Evolutionary conservation across 2,329 filamentous ascomycete species (phyloP).

Genomic region (Fusarium sp.): DNA sequence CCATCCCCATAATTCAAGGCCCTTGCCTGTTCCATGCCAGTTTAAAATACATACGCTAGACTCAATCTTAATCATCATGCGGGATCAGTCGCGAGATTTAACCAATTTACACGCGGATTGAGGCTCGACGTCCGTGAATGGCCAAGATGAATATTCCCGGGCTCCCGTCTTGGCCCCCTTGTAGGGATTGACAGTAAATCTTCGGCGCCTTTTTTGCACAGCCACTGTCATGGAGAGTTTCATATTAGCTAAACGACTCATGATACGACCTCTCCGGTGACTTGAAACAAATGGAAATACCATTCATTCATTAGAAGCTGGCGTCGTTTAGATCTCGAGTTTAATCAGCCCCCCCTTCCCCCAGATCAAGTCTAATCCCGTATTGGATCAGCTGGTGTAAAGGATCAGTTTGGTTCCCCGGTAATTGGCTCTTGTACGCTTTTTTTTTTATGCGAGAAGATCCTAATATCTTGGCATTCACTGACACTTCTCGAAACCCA

Average conservation of each 20-base stretch:
- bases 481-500: background rate
- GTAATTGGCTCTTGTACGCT: background rate
- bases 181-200: background rate
- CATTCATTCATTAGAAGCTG: background rate
- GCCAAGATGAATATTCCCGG: constrained; percentile 9
- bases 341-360: constrained; percentile 10
- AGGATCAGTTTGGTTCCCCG: background rate
- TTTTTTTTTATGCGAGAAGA: constrained; percentile 1
- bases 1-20: constrained; percentile 7
- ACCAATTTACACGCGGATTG: background rate
- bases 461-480: constrained; percentile 24
- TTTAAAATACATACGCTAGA: background rate
- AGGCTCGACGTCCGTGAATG: background rate
- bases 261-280: background rate
- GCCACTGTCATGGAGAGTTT: background rate
- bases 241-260: background rate
- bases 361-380: constrained; percentile 16
- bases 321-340: constrained; percentile 9
- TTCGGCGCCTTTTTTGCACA: background rate
- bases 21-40: background rate
- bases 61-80: background rate
- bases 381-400: background rate
- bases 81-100: background rate
- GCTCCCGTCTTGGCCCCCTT: constrained; percentile 38
- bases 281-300: constrained; percentile 8